phyloP scores from a whole-genome alignment of 257 asterid genomes.

The Echium plantagineum region DNA sequence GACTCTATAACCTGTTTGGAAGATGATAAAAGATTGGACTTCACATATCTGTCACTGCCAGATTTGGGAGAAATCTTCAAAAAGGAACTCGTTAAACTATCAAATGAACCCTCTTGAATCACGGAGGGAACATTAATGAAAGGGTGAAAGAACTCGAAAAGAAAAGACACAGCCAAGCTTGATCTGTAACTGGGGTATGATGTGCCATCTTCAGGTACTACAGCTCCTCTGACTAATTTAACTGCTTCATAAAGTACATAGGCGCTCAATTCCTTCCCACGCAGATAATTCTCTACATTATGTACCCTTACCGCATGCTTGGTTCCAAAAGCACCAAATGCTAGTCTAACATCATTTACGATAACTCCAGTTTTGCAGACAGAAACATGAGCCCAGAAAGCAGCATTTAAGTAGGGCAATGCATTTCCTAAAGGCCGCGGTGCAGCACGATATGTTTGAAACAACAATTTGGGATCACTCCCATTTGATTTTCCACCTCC shows the following conservation, averaged over 20 bases:
- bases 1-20: slow-evolving; percentile 45
- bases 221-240: slow-evolving; percentile 32
- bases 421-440: slow-evolving; percentile 69
- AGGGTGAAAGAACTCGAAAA: slow-evolving; percentile 41
- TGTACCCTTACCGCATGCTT: slow-evolving; percentile 37
- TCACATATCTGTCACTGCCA: slow-evolving; percentile 10
- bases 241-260: slow-evolving; percentile 33
- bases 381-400: slow-evolving; percentile 51
- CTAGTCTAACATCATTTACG: slow-evolving; percentile 25
- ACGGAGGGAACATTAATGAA: slow-evolving; percentile 12
- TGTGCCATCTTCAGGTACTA: slow-evolving; percentile 45
- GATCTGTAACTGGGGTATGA: slow-evolving; percentile 38
- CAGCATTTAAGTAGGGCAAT: slow-evolving; percentile 52
- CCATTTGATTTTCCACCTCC: slow-evolving; percentile 4
- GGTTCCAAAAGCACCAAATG: slow-evolving; percentile 54
- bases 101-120: slow-evolving; percentile 8
- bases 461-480: slow-evolving; percentile 24
- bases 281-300: slow-evolving; percentile 40
- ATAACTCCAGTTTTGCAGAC: slow-evolving; percentile 18
- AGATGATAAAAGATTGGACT: slow-evolving; percentile 31
- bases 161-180: slow-evolving; percentile 46
- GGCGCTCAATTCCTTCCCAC: slow-evolving; percentile 23
- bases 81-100: slow-evolving; percentile 9
- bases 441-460: slow-evolving; percentile 51
- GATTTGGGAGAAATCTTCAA: slow-evolving; percentile 13